Conservation (phyloP, 495 filamentous ascomycete genomes). For the Aspergillus avenaceus region DNA sequence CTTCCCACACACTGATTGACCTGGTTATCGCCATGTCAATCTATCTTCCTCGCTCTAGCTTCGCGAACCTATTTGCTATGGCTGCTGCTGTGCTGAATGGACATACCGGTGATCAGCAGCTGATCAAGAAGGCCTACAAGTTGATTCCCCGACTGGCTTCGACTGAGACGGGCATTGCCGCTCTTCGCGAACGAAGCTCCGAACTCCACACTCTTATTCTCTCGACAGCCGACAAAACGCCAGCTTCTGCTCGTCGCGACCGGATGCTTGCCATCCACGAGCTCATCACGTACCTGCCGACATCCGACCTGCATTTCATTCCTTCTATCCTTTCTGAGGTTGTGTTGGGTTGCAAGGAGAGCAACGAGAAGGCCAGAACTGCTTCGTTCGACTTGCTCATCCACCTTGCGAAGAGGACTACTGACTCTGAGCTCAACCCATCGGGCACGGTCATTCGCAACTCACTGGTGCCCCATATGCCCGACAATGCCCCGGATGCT, state of each 20-base stretch:
- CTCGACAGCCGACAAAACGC: constrained; percentile 71
- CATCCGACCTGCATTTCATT: constrained; percentile 80
- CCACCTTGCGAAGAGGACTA: constrained; percentile 78
- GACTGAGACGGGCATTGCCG: constrained; percentile 65
- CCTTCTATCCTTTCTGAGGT: constrained; percentile 88
- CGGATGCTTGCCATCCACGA: constrained; percentile 77
- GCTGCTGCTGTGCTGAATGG: constrained; percentile 74
- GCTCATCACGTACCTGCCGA: constrained; percentile 71
- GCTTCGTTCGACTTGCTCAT: constrained; percentile 89
- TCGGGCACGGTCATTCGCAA: constrained; percentile 75
- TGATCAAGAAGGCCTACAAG: constrained; percentile 99
- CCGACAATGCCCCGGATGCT: constrained; percentile 69
- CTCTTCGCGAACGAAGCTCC: constrained; percentile 63
- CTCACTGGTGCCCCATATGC: constrained; percentile 80
- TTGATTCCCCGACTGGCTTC: constrained; percentile 84
- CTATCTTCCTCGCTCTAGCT: constrained; percentile 82
- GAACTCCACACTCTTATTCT: constrained; percentile 81
- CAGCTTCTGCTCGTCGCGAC: constrained; percentile 77
- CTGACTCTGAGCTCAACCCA: constrained; percentile 43
- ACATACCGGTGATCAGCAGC: constrained; percentile 64
- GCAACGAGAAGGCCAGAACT: constrained; percentile 88
- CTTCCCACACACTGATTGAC: constrained; percentile 91
- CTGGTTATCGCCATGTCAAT: constrained; percentile 91
- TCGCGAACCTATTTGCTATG: constrained; percentile 74
- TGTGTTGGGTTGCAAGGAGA: constrained; percentile 90